These are phyloP conservation scores for Penicillium tannophilum DNA, from an alignment of 495 filamentous ascomycete genomes.

Conservation along the genomic window DNA sequence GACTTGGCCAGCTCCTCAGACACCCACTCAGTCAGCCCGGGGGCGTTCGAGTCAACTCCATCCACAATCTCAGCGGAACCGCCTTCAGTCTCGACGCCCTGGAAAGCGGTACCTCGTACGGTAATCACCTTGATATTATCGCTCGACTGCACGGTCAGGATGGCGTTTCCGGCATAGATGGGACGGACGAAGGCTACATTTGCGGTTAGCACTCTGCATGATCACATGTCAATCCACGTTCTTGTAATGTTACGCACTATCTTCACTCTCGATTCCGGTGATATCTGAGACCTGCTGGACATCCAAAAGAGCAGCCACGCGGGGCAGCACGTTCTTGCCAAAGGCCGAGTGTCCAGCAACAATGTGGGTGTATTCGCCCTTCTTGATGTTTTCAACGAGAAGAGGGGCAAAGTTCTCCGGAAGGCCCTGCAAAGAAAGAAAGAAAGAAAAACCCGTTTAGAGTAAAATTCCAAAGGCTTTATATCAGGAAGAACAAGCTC, in stretches of 20 bases:
- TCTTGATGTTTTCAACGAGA: conserved; percentile 93
- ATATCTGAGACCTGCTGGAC: conserved; percentile 93
- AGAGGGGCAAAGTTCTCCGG: conserved; percentile 95
- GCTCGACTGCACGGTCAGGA: conserved; percentile 91
- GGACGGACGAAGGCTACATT: conserved; percentile 81
- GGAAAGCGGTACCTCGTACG: conserved; percentile 89
- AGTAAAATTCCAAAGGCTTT: not conserved
- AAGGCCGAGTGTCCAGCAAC: conserved; percentile 92
- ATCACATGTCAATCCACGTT: conserved; percentile 24
- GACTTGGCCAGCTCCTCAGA: conserved; percentile 91
- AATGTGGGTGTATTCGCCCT: conserved; percentile 87
- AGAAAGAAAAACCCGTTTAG: conserved; percentile 11
- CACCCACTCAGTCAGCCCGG: conserved; percentile 79
- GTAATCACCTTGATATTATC: conserved; percentile 89
- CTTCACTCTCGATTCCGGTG: conserved; percentile 80
- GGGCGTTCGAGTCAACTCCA: conserved; percentile 60
- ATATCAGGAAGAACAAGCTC: not conserved
- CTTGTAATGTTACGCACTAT: conserved; percentile 57
- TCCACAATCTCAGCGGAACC: conserved; percentile 51
- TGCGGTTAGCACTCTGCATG: conserved; percentile 18
- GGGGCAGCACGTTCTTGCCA: conserved; percentile 93
- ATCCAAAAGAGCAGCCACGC: conserved; percentile 91
- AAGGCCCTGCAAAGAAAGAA: conserved; percentile 61
- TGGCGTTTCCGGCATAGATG: conserved; percentile 97
- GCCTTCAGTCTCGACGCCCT: conserved; percentile 50